Conservation (phyloP, 2,329 filamentous ascomycete genomes). For the Arthrinium phaeospermum region DNA sequence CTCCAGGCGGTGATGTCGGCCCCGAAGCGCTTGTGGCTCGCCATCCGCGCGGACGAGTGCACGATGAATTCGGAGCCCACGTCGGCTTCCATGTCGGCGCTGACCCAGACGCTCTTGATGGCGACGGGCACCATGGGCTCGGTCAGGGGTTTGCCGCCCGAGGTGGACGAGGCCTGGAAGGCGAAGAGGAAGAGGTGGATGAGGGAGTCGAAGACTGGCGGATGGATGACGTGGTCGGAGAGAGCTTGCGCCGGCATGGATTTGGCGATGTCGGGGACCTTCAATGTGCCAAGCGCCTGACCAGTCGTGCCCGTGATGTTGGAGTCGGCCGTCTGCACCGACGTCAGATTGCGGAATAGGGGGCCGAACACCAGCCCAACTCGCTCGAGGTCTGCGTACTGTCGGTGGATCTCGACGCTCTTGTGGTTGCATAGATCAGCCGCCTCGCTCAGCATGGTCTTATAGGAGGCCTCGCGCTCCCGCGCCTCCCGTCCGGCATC, state of each 20-base stretch:
- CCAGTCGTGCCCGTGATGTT: not conserved
- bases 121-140: constrained; percentile 20
- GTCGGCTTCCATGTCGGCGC: constrained; percentile 6
- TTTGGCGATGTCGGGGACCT: not conserved
- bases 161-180: constrained; percentile 15
- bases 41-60: not conserved
- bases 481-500: constrained; percentile 9
- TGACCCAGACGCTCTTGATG: constrained; percentile 18
- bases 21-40: constrained; percentile 15
- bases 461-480: not conserved
- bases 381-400: constrained; percentile 18
- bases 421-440: constrained; percentile 1
- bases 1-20: constrained; percentile 19
- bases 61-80: constrained; percentile 4
- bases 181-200: constrained; percentile 20
- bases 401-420: constrained; percentile 7
- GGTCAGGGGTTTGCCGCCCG: constrained; percentile 3
- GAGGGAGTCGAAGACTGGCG: constrained; percentile 12
- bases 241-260: constrained; percentile 6
- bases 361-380: constrained; percentile 17
- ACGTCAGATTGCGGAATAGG: constrained; percentile 12
- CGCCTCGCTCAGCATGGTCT: not conserved
- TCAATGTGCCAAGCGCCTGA: not conserved
- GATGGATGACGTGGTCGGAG: constrained; percentile 9
- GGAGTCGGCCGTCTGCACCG: constrained; percentile 10